Evolutionary conservation across 176 grass and related monocot genomes (phyloP), one percentile per base, ranked within the genome.

Genomic region (Rhynchospora breviuscula): DNA sequence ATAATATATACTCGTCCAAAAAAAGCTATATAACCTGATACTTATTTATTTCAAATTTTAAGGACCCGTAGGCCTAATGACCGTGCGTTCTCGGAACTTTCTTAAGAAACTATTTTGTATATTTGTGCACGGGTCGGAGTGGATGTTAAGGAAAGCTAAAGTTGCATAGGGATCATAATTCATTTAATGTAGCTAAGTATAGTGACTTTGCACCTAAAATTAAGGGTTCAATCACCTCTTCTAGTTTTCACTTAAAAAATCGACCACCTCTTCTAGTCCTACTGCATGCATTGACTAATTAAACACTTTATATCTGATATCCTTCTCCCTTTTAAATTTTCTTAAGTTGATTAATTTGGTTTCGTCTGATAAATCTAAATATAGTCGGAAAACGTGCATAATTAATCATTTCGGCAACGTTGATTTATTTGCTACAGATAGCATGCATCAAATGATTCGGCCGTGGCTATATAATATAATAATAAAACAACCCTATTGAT

Each of bases 141-240:
- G 77, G 72, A 29, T 59, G 73, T 86, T 81, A 86, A 81, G 85
- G 80, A 82, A 82, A 82, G 80, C 80, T 82, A 82, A 67, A 82
- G 80, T 43, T 65, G 40, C 80, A 29, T 82, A 52, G 80, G 80
- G 80, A 82, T 82, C 80, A 82, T 67, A 67, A 67, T 82, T 12
- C 49, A 77, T 54, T 77, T 53, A 54, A 77, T 77, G 70, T 74
- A 52, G 6, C 31, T 77, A 8, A 10, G 53, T 56, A 25, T 76
- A 15, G 12, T 76, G n/a, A 9, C 22, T 76, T 2, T 11, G 13
- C 49, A 25, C 72, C 48, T 56, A 77, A 23, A 74, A 29, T 77
- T 77, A 54, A 56, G 72, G 72, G 49, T 77, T 56, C 72, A 77
- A 56, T 77, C 72, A 25, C 26, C 1, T 29, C 26, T 29, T 29